phyloP scores from a whole-genome alignment of 163 green algal genomes.

The Chloromonas sp. region DNA sequence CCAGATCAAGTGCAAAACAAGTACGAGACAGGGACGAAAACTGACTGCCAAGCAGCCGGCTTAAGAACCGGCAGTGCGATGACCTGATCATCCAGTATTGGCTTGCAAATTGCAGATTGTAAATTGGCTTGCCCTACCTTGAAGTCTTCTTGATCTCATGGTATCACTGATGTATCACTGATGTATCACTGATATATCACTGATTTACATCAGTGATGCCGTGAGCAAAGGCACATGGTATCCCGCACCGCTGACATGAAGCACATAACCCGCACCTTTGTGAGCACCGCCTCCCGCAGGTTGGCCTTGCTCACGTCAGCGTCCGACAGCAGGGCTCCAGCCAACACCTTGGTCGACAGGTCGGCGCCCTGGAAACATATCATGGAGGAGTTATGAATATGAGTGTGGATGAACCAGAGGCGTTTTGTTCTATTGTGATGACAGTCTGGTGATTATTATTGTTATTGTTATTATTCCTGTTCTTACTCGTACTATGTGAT shows the following conservation, averaged over 20 bases:
- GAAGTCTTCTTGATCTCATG: not conserved
- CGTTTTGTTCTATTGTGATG: too few species aligned
- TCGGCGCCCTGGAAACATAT: conserved; percentile 44
- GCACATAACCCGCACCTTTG: conserved; percentile 52
- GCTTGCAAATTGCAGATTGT: not conserved
- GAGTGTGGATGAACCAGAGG: too few species aligned
- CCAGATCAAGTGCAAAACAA: too few species aligned
- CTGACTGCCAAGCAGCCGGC: not conserved
- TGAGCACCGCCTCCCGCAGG: conserved; percentile 84
- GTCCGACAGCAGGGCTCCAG: conserved; percentile 75
- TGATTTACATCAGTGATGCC: not conserved
- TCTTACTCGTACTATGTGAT: too few species aligned
- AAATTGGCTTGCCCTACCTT: not conserved
- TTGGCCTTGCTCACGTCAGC: conserved; percentile 66
- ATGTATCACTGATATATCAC: not conserved
- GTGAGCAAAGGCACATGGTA: not conserved
- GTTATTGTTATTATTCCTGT: too few species aligned
- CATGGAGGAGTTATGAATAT: too few species aligned
- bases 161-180: not conserved
- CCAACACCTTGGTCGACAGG: conserved; percentile 77
- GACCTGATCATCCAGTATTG: not conserved
- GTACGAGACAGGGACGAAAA: not conserved
- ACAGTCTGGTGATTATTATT: too few species aligned
- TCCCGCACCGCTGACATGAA: not conserved
- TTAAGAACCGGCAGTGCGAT: not conserved